These are phyloP conservation scores for Pterocarpus macrocarpus DNA, from an alignment of 306 rosid species.

Conservation along the genomic window DNA sequence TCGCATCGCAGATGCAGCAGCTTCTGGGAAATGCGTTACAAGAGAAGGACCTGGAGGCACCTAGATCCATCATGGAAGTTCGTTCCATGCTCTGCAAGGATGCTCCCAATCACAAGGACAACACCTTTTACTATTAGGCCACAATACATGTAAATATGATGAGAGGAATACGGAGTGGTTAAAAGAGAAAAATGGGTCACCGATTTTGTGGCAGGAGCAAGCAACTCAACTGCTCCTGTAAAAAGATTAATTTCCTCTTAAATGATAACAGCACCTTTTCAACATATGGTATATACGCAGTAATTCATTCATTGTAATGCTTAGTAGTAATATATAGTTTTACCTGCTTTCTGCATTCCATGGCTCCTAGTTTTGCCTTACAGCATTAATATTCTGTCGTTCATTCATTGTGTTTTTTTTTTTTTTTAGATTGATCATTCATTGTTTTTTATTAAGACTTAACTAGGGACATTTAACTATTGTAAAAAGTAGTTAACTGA, in stretches of 20 bases:
- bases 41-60: constrained; percentile 86
- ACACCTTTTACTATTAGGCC: constrained; percentile 62
- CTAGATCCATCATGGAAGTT: constrained; percentile 87
- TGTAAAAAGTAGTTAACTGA: too few species aligned
- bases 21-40: constrained; percentile 85
- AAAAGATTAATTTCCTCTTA: constrained; percentile 24
- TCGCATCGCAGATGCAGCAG: constrained; percentile 95
- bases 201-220: constrained; percentile 71
- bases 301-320: constrained; percentile 32
- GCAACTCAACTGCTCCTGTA: constrained; percentile 73
- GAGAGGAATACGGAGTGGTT: constrained; percentile 25
- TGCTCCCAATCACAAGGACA: constrained; percentile 73
- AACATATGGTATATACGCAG: constrained; percentile 13
- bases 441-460: too few species aligned
- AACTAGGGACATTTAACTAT: too few species aligned
- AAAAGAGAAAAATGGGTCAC: constrained; percentile 40
- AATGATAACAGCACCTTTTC: constrained; percentile 20
- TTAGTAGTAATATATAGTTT: constrained; percentile 35
- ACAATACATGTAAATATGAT: constrained; percentile 49
- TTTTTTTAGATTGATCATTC: too few species aligned
- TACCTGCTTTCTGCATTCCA: not conserved
- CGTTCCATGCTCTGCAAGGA: constrained; percentile 94
- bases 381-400: too few species aligned
- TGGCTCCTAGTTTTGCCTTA: too few species aligned
- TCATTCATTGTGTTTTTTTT: too few species aligned